Conservation (phyloP, 2,329 filamentous ascomycete genomes). For the Didymella arachidicola region DNA sequence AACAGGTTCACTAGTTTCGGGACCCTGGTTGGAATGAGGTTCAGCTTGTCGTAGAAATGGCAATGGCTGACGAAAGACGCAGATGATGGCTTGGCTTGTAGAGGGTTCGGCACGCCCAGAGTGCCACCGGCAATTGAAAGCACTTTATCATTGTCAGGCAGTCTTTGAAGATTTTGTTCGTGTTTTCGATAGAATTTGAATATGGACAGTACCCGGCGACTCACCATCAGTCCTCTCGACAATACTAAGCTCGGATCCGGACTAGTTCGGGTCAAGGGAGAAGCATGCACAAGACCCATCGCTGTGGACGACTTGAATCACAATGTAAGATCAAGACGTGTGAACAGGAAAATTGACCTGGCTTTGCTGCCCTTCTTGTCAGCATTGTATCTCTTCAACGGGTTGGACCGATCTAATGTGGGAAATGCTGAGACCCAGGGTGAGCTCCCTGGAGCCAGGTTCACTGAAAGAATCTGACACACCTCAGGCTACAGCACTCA, state of each 20-base stretch:
- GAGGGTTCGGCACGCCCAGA: neutral
- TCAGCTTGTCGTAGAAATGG: neutral
- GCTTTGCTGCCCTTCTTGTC: constrained; percentile 33
- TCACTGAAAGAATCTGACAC: constrained; percentile 1
- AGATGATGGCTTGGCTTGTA: neutral
- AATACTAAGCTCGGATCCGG: neutral
- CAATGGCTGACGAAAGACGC: neutral
- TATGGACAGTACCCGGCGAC: neutral
- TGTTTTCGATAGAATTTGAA: neutral
- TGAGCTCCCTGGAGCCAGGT: constrained; percentile 7
- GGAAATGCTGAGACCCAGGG: constrained; percentile 40
- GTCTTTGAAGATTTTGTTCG: neutral
- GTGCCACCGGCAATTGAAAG: neutral
- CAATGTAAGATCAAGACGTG: neutral
- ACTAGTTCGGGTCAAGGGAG: neutral
- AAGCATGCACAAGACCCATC: neutral
- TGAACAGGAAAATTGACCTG: constrained; percentile 25
- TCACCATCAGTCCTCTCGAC: neutral
- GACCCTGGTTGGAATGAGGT: neutral
- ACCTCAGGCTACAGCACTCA: constrained; percentile 32
- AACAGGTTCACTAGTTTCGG: neutral
- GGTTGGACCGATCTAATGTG: constrained; percentile 35
- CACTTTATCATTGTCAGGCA: neutral
- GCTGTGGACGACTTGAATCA: neutral
- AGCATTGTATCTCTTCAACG: constrained; percentile 35